phyloP scores from a whole-genome alignment of 2,329 filamentous ascomycete species.

The Aureobasidium pullulans region DNA sequence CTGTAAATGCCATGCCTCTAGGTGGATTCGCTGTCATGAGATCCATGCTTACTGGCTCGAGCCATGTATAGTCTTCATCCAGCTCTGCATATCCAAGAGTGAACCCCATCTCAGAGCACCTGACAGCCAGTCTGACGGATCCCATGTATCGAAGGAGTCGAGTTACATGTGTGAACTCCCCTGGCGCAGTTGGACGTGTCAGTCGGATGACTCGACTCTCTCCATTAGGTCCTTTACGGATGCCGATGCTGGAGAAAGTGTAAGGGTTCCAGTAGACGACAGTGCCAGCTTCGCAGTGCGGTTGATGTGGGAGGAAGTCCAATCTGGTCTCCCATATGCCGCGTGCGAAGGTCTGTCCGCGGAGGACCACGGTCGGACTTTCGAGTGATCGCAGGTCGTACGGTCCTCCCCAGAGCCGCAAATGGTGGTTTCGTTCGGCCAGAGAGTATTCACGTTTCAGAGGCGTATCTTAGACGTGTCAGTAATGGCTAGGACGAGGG shows the following conservation, averaged over 20 bases:
- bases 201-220: constrained; percentile 16
- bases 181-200: background rate
- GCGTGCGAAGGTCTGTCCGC: constrained; percentile 44
- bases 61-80: background rate
- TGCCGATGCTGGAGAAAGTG: constrained; percentile 38
- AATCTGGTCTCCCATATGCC: constrained; percentile 39
- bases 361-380: constrained; percentile 45
- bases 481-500: background rate
- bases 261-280: constrained; percentile 49
- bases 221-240: constrained; percentile 22
- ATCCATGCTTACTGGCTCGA: constrained; percentile 17
- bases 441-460: constrained; percentile 42
- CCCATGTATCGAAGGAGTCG: background rate
- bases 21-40: constrained; percentile 31
- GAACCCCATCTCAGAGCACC: background rate
- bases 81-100: background rate
- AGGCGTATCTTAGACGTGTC: constrained; percentile 38
- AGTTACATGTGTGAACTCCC: background rate
- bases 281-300: constrained; percentile 45
- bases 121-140: background rate
- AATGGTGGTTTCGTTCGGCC: constrained; percentile 34
- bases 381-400: constrained; percentile 46
- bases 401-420: constrained; percentile 46
- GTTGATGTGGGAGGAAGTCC: constrained; percentile 38
- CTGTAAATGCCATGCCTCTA: constrained; percentile 37